These are phyloP conservation scores for Hymenoscyphus scutula DNA, from an alignment of 2,329 filamentous ascomycete species.

Conservation along the genomic window DNA sequence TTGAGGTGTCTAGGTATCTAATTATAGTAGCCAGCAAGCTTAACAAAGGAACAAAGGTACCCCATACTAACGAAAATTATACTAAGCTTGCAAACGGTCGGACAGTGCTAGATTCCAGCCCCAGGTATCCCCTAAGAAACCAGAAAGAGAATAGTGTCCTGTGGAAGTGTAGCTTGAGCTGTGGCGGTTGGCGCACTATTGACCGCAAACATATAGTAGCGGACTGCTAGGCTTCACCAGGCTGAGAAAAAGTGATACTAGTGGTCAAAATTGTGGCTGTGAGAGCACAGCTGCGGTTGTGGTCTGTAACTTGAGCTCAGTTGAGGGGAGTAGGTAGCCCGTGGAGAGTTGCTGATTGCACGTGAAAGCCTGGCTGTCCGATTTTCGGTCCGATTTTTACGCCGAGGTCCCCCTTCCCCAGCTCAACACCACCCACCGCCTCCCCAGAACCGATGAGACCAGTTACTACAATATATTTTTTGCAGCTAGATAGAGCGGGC, in stretches of 20 bases:
- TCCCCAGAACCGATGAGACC: background rate
- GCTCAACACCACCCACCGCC: too few species aligned
- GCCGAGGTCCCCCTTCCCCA: too few species aligned
- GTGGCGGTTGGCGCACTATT: background rate
- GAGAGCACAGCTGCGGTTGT: background rate
- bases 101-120: background rate
- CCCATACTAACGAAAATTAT: background rate
- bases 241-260: background rate
- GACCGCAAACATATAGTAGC: background rate
- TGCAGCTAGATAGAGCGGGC: background rate
- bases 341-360: too few species aligned
- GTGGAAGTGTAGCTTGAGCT: background rate
- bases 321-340: too few species aligned
- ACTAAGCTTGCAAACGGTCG: background rate
- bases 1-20: background rate
- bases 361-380: too few species aligned
- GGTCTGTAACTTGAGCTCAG: background rate
- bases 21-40: background rate
- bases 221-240: background rate
- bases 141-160: background rate
- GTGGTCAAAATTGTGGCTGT: background rate
- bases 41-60: background rate
- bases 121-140: background rate
- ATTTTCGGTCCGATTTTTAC: too few species aligned
- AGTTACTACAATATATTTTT: background rate